Conservation (phyloP, 805 yeast species). For the Candida odintsovae region DNA sequence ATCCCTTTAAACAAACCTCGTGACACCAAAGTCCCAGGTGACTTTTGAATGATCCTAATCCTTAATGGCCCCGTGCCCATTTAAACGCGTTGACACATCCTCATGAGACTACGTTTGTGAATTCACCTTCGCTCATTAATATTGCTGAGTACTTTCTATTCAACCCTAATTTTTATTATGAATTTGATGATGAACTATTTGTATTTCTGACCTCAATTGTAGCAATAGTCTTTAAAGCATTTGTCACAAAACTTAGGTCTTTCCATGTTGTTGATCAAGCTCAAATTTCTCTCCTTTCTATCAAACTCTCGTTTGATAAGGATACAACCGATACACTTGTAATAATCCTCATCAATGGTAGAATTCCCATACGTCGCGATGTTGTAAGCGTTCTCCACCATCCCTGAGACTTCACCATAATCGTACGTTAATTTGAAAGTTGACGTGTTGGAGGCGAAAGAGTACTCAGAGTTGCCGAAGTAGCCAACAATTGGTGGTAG, state of each 20-base stretch:
- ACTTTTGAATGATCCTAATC: neutral
- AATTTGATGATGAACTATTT: neutral
- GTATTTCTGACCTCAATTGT: conserved; percentile 19
- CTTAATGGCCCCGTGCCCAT: too few species aligned
- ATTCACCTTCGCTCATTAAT: neutral
- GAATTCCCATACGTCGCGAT: conserved; percentile 43
- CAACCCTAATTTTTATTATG: neutral
- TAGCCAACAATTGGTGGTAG: conserved; percentile 53
- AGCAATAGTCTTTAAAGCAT: conserved; percentile 37
- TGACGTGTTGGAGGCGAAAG: conserved; percentile 46
- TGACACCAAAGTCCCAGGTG: neutral
- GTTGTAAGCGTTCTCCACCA: conserved; percentile 48
- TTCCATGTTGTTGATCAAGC: conserved; percentile 15
- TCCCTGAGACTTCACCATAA: conserved; percentile 33
- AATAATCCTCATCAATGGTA: conserved; percentile 28
- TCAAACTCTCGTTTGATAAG: conserved; percentile 48
- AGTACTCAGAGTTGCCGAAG: conserved; percentile 37
- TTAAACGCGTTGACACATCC: too few species aligned
- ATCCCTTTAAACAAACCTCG: neutral
- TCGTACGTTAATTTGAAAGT: conserved; percentile 52
- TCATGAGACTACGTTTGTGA: neutral
- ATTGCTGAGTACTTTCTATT: neutral
- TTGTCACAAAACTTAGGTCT: conserved; percentile 29
- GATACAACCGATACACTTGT: conserved; percentile 52
- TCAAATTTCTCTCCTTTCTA: conserved; percentile 22